Evolutionary conservation across 768 basidiomycete genomes (phyloP).

Genomic region (Multifurca ochricompacta): DNA sequence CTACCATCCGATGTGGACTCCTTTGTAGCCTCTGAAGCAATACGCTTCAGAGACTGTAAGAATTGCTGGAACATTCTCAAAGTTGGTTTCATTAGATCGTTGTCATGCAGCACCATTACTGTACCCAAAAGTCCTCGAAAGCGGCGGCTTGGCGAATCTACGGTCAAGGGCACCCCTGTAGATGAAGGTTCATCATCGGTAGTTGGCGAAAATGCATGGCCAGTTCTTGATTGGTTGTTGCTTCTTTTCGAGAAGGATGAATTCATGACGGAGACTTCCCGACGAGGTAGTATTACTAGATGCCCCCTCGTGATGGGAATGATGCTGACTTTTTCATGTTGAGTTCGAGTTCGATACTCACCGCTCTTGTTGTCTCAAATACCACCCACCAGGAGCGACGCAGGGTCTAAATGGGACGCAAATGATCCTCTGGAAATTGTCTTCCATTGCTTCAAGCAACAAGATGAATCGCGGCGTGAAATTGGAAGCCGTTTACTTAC

Average conservation of each 20-base stretch:
- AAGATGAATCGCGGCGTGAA: conserved; percentile 15
- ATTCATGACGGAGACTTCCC: conserved; percentile 27
- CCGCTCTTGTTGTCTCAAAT: conserved; percentile 52
- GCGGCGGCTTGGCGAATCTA: conserved; percentile 24
- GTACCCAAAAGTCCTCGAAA: conserved; percentile 19
- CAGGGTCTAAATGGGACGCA: conserved; percentile 48
- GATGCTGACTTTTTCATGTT: conserved; percentile 1
- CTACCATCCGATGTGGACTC: conserved; percentile 15
- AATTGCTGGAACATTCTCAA: conserved; percentile 23
- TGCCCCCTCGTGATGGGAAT: background rate
- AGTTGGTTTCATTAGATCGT: conserved; percentile 11
- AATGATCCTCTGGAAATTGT: conserved; percentile 42
- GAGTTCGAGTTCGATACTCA: conserved; percentile 41
- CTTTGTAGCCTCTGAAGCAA: conserved; percentile 16
- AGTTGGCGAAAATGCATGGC: conserved; percentile 62
- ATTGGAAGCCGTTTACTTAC: conserved; percentile 27
- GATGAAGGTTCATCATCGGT: conserved; percentile 26
- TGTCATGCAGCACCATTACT: background rate
- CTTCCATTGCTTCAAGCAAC: conserved; percentile 27
- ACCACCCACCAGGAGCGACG: conserved; percentile 42
- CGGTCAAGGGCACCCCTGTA: conserved; percentile 25
- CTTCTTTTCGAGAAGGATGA: conserved; percentile 65
- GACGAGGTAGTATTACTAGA: conserved; percentile 30
- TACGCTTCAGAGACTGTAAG: conserved; percentile 19
- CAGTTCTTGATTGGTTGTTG: conserved; percentile 61